Conservation (phyloP, 2,329 filamentous ascomycete species). For the Penicillium brevicompactum region DNA sequence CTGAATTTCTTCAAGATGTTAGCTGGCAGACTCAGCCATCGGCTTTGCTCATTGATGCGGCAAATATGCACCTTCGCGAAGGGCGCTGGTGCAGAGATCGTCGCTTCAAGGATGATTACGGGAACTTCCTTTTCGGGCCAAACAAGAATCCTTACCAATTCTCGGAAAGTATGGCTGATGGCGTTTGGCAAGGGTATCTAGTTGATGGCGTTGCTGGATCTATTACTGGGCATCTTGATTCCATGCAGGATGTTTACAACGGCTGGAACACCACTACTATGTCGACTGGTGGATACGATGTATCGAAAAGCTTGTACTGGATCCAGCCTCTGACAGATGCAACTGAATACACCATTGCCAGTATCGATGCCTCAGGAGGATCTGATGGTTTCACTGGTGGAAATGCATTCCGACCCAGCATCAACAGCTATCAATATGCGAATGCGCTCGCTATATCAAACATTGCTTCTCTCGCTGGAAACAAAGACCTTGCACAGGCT, state of each 20-base stretch:
- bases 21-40: slow-evolving; percentile 44
- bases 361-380: slow-evolving; percentile 42
- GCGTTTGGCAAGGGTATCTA: slow-evolving; percentile 43
- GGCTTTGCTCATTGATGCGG: slow-evolving; percentile 48
- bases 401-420: slow-evolving; percentile 46
- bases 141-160: slow-evolving; percentile 48
- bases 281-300: slow-evolving; percentile 44
- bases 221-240: slow-evolving; percentile 34
- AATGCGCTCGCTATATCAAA: slow-evolving; percentile 47
- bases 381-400: slow-evolving; percentile 46
- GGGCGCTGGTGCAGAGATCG: slow-evolving; percentile 50
- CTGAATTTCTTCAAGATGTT: slow-evolving; percentile 49
- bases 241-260: slow-evolving; percentile 19
- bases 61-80: slow-evolving; percentile 48
- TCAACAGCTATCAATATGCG: slow-evolving; percentile 50
- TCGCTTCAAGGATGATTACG: slow-evolving; percentile 48
- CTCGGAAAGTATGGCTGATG: slow-evolving; percentile 46
- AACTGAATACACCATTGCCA: slow-evolving; percentile 50
- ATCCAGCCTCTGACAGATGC: slow-evolving; percentile 48
- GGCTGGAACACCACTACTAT: slow-evolving; percentile 36
- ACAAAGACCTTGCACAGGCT: slow-evolving; percentile 17
- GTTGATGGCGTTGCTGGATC: slow-evolving; percentile 44
- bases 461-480: slow-evolving; percentile 37
- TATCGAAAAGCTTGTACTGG: slow-evolving; percentile 45
- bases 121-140: slow-evolving; percentile 43